Base-by-base conservation (phyloP, 208 protist genomes). In the Leishmania turanica region DNA sequence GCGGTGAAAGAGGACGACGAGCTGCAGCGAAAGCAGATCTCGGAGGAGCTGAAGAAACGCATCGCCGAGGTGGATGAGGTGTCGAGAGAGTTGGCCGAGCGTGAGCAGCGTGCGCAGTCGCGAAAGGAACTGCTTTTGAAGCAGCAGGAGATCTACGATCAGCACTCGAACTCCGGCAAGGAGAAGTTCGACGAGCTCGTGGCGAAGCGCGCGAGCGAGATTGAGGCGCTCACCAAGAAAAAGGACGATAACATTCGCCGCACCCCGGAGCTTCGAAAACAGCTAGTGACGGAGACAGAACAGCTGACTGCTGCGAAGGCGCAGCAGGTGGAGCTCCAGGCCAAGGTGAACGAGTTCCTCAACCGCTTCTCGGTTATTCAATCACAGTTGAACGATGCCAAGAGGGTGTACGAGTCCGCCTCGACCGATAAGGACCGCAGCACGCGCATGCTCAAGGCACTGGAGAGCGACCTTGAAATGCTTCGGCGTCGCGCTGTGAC, bases 141-240 rank as follows among this genome's bases (percentile, higher is more conserved):
- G 49, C 92, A 95, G 74, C 71, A 90, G n/a, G 88, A 96, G 76
- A 90, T 94, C 49, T 94, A 93, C 82, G 82, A 79, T 49, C 80
- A 86, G 72, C 87, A 91, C 64, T 82, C 82, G 24, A 81, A 42
- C 68, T 75, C 84, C 7, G 86, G 88, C 37, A 83, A 87, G 53
- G 82, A 88, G 27, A 92, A 95, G 79, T 89, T 92, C 49, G 78
- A 88, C 2, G 83, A 88, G 34, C 82, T 93, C 13, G 89, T 93
- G 79, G 65, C 84, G 49, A 76, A 81, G 27, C 90, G 92, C 27
- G 88, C 92, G 51, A 69, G 51, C 37, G 89, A 96, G 79, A 84
- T 89, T 47, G 85, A 82, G 11, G 86, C 85, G 31, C 56, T 96
- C 51, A 70, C 80, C 47, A 79, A 85, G 51, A 89, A 90, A 80